Percentiles rank a stretch among this genome's conserved stretches.
phyloP scores from a whole-genome alignment of 2,329 filamentous ascomycete genomes.

The Alternaria gansuensis region DNA sequence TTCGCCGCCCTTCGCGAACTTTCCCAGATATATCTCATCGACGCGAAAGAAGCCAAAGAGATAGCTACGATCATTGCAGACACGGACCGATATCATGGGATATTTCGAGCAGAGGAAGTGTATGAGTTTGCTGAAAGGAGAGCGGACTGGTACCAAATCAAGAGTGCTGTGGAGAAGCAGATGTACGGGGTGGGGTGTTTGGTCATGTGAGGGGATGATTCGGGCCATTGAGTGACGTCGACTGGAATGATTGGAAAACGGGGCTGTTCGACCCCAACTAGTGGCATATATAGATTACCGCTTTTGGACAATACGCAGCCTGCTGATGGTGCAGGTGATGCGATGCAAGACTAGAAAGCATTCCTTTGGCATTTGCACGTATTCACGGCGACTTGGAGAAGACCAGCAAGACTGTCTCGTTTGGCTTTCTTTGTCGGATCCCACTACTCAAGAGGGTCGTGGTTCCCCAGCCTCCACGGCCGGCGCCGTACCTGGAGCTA shows the following conservation, averaged over 20 bases:
- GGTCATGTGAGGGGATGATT: constrained; percentile 70
- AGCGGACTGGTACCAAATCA: constrained; percentile 94
- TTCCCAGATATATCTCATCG: constrained; percentile 94
- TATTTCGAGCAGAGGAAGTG: constrained; percentile 95
- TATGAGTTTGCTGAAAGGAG: constrained; percentile 95
- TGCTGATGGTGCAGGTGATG: constrained; percentile 22
- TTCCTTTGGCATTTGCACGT: constrained; percentile 3
- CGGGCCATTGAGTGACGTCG: constrained; percentile 10
- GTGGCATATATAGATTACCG: constrained; percentile 25
- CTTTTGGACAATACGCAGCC: constrained; percentile 25
- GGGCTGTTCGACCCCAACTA: constrained; percentile 14
- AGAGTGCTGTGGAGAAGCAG: constrained; percentile 86
- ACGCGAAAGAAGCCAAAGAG: constrained; percentile 86
- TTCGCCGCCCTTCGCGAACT: constrained; percentile 92
- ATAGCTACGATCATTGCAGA: constrained; percentile 96
- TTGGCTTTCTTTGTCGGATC: background rate
- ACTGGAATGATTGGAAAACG: constrained; percentile 9
- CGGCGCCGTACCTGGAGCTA: constrained; percentile 32
- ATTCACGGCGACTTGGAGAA: background rate
- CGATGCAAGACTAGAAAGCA: constrained; percentile 2
- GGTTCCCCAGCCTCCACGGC: constrained; percentile 40
- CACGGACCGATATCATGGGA: constrained; percentile 84
- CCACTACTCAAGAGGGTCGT: constrained; percentile 2
- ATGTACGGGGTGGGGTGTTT: constrained; percentile 95
- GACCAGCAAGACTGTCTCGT: background rate